phyloP scores from a whole-genome alignment of 2,329 filamentous ascomycete genomes.

The Pyrenophora seminiperda region DNA sequence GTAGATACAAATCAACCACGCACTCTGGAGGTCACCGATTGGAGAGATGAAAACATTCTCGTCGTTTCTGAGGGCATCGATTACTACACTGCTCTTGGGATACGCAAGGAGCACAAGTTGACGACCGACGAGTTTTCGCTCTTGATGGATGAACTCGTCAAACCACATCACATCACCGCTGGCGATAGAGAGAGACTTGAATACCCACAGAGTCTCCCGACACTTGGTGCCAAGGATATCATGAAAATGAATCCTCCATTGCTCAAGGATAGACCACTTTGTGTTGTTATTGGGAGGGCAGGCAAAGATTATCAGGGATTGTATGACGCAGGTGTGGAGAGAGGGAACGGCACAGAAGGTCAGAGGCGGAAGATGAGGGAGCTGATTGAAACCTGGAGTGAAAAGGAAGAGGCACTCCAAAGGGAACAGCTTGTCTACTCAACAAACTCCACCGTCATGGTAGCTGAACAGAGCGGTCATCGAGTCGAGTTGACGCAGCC shows the following conservation, averaged over 20 bases:
- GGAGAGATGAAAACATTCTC: conserved; percentile 17
- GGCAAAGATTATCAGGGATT: conserved; percentile 23
- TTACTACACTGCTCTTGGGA: conserved; percentile 12
- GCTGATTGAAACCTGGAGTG: conserved; percentile 34
- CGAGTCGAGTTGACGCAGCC: neutral
- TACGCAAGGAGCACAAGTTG: conserved; percentile 22
- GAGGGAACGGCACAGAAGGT: conserved; percentile 43
- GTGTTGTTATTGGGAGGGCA: neutral
- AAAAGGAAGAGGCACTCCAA: conserved; percentile 37
- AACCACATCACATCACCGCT: too few species aligned
- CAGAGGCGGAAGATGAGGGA: conserved; percentile 35
- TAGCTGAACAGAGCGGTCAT: neutral
- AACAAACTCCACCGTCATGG: neutral
- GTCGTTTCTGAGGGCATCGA: conserved; percentile 14
- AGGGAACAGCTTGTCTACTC: conserved; percentile 32
- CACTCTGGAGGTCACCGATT: conserved; percentile 15
- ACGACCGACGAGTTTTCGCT: conserved; percentile 25
- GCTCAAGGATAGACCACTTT: neutral
- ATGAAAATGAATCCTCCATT: conserved; percentile 2
- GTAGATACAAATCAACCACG: conserved; percentile 28
- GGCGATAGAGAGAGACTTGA: conserved; percentile 22
- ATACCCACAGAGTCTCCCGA: conserved; percentile 33
- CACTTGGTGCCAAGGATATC: conserved; percentile 34
- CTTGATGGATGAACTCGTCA: too few species aligned
- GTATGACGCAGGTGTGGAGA: conserved; percentile 41